These are phyloP conservation scores for Gypsophila paniculata DNA, from an alignment of 179 eudicot genomes.

Conservation along the genomic window DNA sequence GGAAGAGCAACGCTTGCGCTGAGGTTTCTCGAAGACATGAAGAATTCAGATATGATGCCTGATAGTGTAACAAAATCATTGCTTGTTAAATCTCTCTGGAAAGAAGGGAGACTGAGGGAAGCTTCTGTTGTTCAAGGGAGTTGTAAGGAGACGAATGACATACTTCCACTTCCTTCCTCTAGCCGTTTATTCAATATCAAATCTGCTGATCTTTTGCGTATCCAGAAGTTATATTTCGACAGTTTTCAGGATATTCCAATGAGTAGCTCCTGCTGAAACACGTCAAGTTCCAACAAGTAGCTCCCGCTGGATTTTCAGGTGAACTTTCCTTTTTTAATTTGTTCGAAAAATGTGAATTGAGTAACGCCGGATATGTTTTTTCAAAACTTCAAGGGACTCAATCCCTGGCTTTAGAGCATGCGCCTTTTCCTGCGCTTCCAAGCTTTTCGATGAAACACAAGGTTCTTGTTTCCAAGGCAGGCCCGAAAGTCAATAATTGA, in stretches of 20 bases:
- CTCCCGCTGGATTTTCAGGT: conserved; percentile 17
- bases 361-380: background rate
- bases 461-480: too few relatives aligned
- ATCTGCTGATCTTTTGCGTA: conserved; percentile 45
- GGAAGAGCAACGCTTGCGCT: conserved; percentile 68
- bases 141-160: conserved; percentile 37
- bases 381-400: background rate
- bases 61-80: conserved; percentile 61
- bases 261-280: background rate
- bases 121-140: conserved; percentile 70
- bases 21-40: conserved; percentile 80
- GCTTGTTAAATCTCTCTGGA: conserved; percentile 85
- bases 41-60: conserved; percentile 43
- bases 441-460: too few relatives aligned
- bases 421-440: too few relatives aligned
- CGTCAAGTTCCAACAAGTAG: background rate
- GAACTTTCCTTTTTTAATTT: background rate
- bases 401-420: background rate
- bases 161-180: conserved; percentile 46
- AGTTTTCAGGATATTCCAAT: conserved; percentile 25
- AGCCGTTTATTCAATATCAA: conserved; percentile 52
- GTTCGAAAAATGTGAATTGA: background rate
- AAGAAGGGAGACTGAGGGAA: conserved; percentile 77
- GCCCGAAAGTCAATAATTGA: too few relatives aligned
- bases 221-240: conserved; percentile 44